Evolutionary conservation across 805 yeast species (phyloP), one percentile per base, ranked within the genome.

Genomic region (Trichomonascus vanleenenianus): DNA sequence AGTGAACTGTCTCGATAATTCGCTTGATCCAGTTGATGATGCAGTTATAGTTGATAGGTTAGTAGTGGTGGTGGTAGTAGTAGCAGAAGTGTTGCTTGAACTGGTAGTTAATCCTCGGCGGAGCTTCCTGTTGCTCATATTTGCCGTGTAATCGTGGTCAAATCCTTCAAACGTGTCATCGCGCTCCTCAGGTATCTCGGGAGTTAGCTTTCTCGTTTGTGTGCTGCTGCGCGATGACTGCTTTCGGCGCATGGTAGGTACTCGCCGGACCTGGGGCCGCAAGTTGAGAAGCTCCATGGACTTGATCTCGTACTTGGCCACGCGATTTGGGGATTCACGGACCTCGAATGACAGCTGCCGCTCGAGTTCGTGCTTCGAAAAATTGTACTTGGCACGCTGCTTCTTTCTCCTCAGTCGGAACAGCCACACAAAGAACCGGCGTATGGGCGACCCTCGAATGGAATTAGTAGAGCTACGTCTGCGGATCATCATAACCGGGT

Each of bases 401-500:
- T 8, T 22, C 27, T 8, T 22, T 22, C 27, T 22, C 12, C 34
- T 20, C 12, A 25, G 19, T 12, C 53, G 45, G 30, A 50, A 47
- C 19, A 51, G 38, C 18, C 42, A 42, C 14, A 30, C 36, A 33
- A 46, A 43, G 19, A 46, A 49, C 34, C 42, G 30, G 3, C 51
- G 40, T 9, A 51, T 33, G 2, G 51, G 49, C 2, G 53, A 47
- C n/a, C 47, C 46, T 8, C 47, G 42, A 10, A 36, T 19, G 3
- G 44, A 40, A n/a, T 46, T 34, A 14, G 40, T 20, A 3, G 32
- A 30, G 8, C 49, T 22, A 31, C 51, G 20, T 15, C 44, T 27
- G 18, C 55, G 38, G n/a, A 49, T 50, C 10, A 51, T 45, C 50
- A 51, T 47, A 15, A 51, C 49, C 6, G 51, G 50, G 10, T 47